These are phyloP conservation scores for Monilinia polystroma DNA, from an alignment of 2,329 filamentous ascomycete species.

Conservation along the genomic window DNA sequence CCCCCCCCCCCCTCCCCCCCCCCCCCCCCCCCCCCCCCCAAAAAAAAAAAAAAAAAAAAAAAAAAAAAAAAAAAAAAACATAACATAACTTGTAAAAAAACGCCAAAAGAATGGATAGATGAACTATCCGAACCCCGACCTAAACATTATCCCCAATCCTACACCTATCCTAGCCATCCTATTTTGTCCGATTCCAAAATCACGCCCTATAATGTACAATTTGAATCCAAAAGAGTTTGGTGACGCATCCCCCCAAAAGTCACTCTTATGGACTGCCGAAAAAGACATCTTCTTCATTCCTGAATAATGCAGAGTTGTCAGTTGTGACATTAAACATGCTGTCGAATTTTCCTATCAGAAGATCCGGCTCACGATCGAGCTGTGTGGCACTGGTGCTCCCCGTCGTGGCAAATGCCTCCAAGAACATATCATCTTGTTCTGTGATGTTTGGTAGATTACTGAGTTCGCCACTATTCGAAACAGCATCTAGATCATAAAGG, in stretches of 20 bases:
- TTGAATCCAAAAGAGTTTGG: conserved; percentile 15
- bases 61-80: too few relatives aligned
- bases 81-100: conserved; percentile 19
- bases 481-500: conserved; percentile 37
- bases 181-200: conserved; percentile 18
- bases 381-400: conserved; percentile 31
- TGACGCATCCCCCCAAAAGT: background rate
- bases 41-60: conserved; percentile 8
- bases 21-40: too few relatives aligned
- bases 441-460: conserved; percentile 33
- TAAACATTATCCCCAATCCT: conserved; percentile 2
- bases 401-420: conserved; percentile 38
- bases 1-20: too few relatives aligned
- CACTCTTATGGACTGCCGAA: conserved; percentile 39
- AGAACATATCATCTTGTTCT: conserved; percentile 41
- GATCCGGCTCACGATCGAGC: conserved; percentile 37
- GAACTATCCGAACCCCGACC: conserved; percentile 1
- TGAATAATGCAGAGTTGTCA: conserved; percentile 33
- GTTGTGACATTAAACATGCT: conserved; percentile 31
- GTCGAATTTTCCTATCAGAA: conserved; percentile 39
- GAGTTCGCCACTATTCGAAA: conserved; percentile 32
- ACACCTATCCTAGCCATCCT: conserved; percentile 6
- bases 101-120: conserved; percentile 23
- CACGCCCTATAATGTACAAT: conserved; percentile 20
- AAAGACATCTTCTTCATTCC: conserved; percentile 37